phyloP scores from a whole-genome alignment of 2,329 filamentous ascomycete genomes.

The Penicillium sp. region DNA sequence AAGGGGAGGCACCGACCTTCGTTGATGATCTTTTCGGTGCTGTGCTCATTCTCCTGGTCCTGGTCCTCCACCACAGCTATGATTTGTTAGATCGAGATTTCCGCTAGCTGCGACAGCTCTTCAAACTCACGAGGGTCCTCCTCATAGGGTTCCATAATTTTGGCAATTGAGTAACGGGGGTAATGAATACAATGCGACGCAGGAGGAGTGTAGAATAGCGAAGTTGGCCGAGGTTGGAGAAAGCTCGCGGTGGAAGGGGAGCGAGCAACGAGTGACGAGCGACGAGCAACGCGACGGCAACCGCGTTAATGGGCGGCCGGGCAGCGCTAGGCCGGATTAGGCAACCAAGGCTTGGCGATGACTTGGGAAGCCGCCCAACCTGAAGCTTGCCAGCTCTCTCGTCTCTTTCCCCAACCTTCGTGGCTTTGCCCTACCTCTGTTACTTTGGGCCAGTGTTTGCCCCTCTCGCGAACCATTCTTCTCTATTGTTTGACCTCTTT shows the following conservation, averaged over 20 bases:
- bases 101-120: slow-evolving; percentile 8
- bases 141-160: slow-evolving; percentile 41
- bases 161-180: background rate
- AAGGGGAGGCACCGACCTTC: slow-evolving; percentile 64
- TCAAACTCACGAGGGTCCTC: slow-evolving; percentile 31
- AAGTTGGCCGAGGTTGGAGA: slow-evolving; percentile 9
- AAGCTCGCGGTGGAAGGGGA: slow-evolving; percentile 18
- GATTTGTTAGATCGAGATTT: slow-evolving; percentile 28
- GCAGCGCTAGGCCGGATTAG: slow-evolving; percentile 27
- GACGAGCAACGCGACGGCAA: slow-evolving; percentile 19
- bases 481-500: background rate
- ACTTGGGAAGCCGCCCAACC: slow-evolving; percentile 14
- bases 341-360: slow-evolving; percentile 28
- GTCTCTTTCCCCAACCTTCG: background rate
- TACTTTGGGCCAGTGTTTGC: background rate
- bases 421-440: background rate
- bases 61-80: slow-evolving; percentile 40
- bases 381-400: background rate
- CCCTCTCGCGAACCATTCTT: background rate
- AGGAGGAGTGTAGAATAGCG: background rate
- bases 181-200: slow-evolving; percentile 2
- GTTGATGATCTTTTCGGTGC: slow-evolving; percentile 87
- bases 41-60: slow-evolving; percentile 67
- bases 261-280: too few relatives aligned
- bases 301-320: slow-evolving; percentile 42